Evolutionary conservation across 495 filamentous ascomycete genomes (phyloP).

Genomic region (Patellaria atrata): DNA sequence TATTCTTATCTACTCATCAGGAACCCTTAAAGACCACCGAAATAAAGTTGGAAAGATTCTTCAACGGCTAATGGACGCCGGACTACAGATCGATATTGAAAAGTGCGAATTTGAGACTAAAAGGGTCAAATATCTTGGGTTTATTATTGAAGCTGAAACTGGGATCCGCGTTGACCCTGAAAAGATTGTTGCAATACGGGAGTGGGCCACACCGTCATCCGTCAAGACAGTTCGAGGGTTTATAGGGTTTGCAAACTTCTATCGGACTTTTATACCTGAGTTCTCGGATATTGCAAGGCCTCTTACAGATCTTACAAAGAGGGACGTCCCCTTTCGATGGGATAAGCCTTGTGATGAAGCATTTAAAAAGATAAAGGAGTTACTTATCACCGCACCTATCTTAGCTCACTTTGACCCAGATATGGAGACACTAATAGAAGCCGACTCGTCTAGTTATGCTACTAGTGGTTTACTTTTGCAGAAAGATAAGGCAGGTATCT

Average conservation of each 20-base stretch:
- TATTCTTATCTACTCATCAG: constrained; percentile 19
- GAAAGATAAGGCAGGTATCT: neutral
- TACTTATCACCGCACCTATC: no score
- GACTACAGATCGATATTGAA: constrained; percentile 3
- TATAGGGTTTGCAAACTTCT: constrained; percentile 18
- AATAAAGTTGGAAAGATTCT: constrained; percentile 10
- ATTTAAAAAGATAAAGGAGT: no score
- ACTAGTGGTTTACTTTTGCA: constrained; percentile 13
- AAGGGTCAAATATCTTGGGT: constrained; percentile 14
- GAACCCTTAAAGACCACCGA: neutral
- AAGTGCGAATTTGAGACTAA: constrained; percentile 11
- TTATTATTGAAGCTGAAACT: constrained; percentile 5
- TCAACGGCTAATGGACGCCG: neutral
- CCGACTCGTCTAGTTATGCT: constrained; percentile 19
- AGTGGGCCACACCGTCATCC: constrained; percentile 9
- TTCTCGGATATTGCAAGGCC: constrained; percentile 11
- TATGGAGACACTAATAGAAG: constrained; percentile 16
- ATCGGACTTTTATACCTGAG: constrained; percentile 12
- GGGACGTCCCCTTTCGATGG: no score
- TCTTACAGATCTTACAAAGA: constrained; percentile 10
- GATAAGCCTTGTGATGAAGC: no score
- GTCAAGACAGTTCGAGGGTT: constrained; percentile 16
- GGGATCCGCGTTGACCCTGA: constrained; percentile 14
- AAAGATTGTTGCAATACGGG: constrained; percentile 9
- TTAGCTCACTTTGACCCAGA: constrained; percentile 17